Evolutionary conservation across 1,139 yeast genomes (phyloP).

Genomic region (Candida sanyaensis): DNA sequence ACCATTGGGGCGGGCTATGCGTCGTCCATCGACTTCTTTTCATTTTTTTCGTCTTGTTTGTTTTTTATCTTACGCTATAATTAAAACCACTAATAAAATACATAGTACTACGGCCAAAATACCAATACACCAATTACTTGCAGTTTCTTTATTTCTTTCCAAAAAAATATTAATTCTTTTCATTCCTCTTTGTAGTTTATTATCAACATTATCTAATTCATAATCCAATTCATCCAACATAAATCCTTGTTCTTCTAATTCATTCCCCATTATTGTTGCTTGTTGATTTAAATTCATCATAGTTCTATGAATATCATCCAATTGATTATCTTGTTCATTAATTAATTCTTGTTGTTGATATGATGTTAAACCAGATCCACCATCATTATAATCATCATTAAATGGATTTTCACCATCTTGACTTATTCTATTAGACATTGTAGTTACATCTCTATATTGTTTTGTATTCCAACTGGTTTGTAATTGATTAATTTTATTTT

Average conservation of each 20-base stretch:
- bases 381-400: slow-evolving; percentile 20
- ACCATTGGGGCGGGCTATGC: no score
- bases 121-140: slow-evolving; percentile 88
- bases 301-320: slow-evolving; percentile 80
- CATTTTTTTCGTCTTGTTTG: no score
- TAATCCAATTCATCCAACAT: slow-evolving; percentile 81
- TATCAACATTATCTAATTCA: slow-evolving; percentile 75
- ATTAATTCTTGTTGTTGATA: slow-evolving; percentile 76
- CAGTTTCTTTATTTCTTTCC: slow-evolving; percentile 75
- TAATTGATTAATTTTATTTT: slow-evolving; percentile 38
- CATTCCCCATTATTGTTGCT: slow-evolving; percentile 86
- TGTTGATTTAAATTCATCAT: slow-evolving; percentile 84
- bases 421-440: slow-evolving; percentile 53
- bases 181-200: slow-evolving; percentile 69
- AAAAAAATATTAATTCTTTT: slow-evolving; percentile 69
- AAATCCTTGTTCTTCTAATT: slow-evolving; percentile 81
- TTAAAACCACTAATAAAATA: slow-evolving; percentile 60
- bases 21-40: no score
- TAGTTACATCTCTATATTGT: slow-evolving; percentile 42
- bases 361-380: slow-evolving; percentile 32
- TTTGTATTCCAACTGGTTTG: slow-evolving; percentile 35
- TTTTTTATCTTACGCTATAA: slow-evolving; percentile 8
- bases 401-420: slow-evolving; percentile 45
- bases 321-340: slow-evolving; percentile 78
- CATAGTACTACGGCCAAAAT: slow-evolving; percentile 72